Evolutionary conservation across 1,284 basidiomycete species (phyloP), one percentile per base, ranked within the genome.

Genomic region (Naganishia liquefaciens): DNA sequence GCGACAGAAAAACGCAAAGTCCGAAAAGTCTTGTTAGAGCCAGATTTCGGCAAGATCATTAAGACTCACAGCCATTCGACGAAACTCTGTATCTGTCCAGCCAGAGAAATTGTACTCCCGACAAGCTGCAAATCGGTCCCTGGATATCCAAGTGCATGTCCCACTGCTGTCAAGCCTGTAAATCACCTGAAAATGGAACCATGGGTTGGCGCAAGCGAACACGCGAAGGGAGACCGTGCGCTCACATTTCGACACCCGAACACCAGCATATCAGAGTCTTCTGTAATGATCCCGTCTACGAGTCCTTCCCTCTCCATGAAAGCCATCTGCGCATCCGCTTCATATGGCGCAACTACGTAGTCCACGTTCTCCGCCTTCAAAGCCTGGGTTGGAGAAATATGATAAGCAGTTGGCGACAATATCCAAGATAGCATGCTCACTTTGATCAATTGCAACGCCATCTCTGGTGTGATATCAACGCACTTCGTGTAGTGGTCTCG

Each of bases 391-490:
- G 68, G 52, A 44, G 43, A 15, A 51, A 27, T 49, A 43, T 50
- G 47, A n/a, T 33, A 23, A 23, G 19, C 25, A 49, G 25, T 27
- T 3, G n/a, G 19, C 30, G 17, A 52, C 13, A 27, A 11, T 27
- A 25, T 28, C 54, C 49, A 19, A 54, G 42, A 30, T 9, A 5
- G n/a, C 23, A 49, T 40, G 71, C 81, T 57, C 71, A 87, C 93
- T 84, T 99, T 97, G 82, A 99, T 98, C 68, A 98, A 82, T 79
- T 99, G 95, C 75, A 86, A 94, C 5, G 96, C 96, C 91, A 98
- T 95, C 76, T 93, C 88, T 1, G 96, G 95, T 3, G 93, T 97
- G 54, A 99, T 90, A 71, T 99, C 96, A 58, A 98, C 81, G 71
- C 90, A 93, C 77, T 96, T 96, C 68, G 88, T 85, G 76, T 91